Evolutionary conservation across 2,329 filamentous ascomycete genomes (phyloP).

Genomic region (Hymenoscyphus scutula): DNA sequence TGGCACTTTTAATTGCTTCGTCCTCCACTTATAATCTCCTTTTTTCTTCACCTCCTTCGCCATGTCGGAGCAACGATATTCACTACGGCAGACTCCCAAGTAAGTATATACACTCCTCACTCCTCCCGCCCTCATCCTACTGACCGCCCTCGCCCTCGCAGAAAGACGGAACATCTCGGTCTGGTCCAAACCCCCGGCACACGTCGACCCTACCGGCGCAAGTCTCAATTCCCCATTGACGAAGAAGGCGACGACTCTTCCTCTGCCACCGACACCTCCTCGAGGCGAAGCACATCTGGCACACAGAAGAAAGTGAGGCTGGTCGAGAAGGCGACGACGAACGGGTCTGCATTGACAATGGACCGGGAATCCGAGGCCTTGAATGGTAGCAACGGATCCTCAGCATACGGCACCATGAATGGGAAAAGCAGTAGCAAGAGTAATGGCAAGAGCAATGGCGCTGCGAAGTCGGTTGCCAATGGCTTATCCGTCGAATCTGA

Average conservation of each 20-base stretch:
- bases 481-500: conserved; percentile 9
- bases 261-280: conserved; percentile 33
- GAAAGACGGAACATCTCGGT: conserved; percentile 50
- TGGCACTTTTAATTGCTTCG: not conserved
- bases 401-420: conserved; percentile 17
- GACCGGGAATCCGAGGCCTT: conserved; percentile 4
- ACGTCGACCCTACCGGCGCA: conserved; percentile 43
- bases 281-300: conserved; percentile 20
- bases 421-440: conserved; percentile 18
- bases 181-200: conserved; percentile 51
- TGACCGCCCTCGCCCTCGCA: conserved; percentile 30
- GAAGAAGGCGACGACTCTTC: conserved; percentile 36
- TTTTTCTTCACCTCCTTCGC: conserved; percentile 7
- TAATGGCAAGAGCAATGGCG: conserved; percentile 15
- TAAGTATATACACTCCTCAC: conserved; percentile 30
- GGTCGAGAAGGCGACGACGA: conserved; percentile 26
- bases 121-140: conserved; percentile 8
- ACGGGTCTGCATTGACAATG: conserved; percentile 16
- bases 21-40: conserved; percentile 4
- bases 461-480: conserved; percentile 10
- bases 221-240: conserved; percentile 35
- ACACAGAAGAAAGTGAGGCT: conserved; percentile 24
- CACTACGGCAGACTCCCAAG: conserved; percentile 36
- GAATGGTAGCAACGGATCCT: conserved; percentile 15
- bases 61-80: conserved; percentile 36